phyloP scores from a whole-genome alignment of 1,139 yeast genomes.

The Lodderomyces parapsilosis region DNA sequence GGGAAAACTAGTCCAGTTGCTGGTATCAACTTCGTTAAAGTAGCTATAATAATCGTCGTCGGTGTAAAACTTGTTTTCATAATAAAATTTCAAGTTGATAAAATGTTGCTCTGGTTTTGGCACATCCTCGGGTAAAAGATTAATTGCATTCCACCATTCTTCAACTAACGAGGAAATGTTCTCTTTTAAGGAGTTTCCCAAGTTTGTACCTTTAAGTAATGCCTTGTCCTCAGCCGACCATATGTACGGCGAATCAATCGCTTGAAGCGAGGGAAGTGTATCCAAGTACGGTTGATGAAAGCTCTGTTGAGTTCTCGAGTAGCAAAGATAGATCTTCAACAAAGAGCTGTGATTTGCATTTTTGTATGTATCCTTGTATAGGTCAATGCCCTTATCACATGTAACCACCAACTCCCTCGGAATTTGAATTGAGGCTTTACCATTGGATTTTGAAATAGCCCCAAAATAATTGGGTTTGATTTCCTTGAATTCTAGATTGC shows the following conservation, averaged over 20 bases:
- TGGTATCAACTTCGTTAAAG: conserved; percentile 20
- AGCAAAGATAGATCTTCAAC: conserved; percentile 49
- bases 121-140: conserved; percentile 31
- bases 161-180: conserved; percentile 36
- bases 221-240: conserved; percentile 56
- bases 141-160: conserved; percentile 52
- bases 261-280: conserved; percentile 52
- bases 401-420: conserved; percentile 43
- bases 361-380: conserved; percentile 28
- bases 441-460: conserved; percentile 23
- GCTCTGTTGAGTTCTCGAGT: conserved; percentile 25
- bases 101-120: conserved; percentile 36
- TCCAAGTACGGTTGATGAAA: conserved; percentile 52
- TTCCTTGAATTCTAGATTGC: conserved; percentile 22
- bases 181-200: conserved; percentile 43
- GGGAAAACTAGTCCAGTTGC: conserved; percentile 62
- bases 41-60: conserved; percentile 36
- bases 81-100: conserved; percentile 45
- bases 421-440: conserved; percentile 25
- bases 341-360: conserved; percentile 39
- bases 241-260: conserved; percentile 58
- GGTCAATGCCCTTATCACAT: conserved; percentile 39
- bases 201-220: conserved; percentile 57
- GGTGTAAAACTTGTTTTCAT: conserved; percentile 45
- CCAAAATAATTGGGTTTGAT: conserved; percentile 35